Conservation (phyloP, 1,284 basidiomycete species). For the Cutaneotrichosporon sp. region DNA sequence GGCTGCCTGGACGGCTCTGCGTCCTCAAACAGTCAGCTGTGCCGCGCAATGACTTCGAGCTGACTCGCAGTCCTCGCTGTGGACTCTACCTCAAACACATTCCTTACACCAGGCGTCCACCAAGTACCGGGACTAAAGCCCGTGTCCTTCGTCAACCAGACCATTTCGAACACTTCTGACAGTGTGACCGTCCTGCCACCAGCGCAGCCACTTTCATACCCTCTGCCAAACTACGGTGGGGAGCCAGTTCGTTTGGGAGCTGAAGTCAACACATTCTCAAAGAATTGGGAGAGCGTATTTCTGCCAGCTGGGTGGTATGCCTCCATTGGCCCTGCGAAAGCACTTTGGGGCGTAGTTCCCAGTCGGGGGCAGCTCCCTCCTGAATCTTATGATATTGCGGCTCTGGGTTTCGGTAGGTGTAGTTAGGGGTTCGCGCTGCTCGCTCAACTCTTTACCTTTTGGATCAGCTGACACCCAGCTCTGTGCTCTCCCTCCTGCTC, state of each 20-base stretch:
- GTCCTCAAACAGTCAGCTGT: conserved; percentile 21
- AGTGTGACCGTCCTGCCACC: conserved; percentile 23
- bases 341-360: conserved; percentile 33
- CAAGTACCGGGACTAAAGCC: neutral
- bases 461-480: conserved; percentile 17
- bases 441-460: neutral
- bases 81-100: neutral
- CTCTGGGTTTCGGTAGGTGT: conserved; percentile 2
- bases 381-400: neutral
- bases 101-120: conserved; percentile 20
- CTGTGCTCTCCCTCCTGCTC: conserved; percentile 32
- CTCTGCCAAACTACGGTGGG: conserved; percentile 14
- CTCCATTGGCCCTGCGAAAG: conserved; percentile 23
- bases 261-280: neutral
- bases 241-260: neutral
- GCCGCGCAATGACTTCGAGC: conserved; percentile 63
- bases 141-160: neutral
- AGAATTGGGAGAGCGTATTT: conserved; percentile 21
- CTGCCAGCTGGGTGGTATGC: conserved; percentile 36
- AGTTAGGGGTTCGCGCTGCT: neutral
- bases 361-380: conserved; percentile 20
- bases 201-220: conserved; percentile 22
- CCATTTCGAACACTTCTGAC: neutral
- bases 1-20: conserved; percentile 24
- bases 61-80: conserved; percentile 67